phyloP scores from a whole-genome alignment of 768 basidiomycete genomes.

The Tephrocybe sp. region DNA sequence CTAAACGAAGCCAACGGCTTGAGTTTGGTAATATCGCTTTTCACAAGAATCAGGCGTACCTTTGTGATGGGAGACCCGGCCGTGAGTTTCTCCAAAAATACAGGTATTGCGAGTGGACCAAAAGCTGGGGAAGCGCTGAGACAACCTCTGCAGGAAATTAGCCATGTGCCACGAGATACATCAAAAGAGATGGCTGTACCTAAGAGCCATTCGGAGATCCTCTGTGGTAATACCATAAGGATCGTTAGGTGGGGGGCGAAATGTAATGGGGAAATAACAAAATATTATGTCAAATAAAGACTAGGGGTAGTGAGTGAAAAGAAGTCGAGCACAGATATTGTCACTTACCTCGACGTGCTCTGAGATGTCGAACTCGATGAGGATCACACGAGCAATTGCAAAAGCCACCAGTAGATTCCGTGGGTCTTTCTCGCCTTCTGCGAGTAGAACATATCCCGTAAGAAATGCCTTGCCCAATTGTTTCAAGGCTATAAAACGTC shows the following conservation, averaged over 20 bases:
- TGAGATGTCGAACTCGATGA: conserved; percentile 85
- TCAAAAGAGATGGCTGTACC: conserved; percentile 38
- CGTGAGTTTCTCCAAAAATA: conserved; percentile 90
- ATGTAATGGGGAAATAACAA: conserved; percentile 98
- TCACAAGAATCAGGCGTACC: conserved; percentile 38
- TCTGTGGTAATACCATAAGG: conserved; percentile 91
- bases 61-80: conserved; percentile 82
- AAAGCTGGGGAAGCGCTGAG: conserved; percentile 80
- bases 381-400: conserved; percentile 79
- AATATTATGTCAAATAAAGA: conserved; percentile 92
- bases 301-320: conserved; percentile 36
- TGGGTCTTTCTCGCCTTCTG: conserved; percentile 96
- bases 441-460: conserved; percentile 72
- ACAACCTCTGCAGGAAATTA: conserved; percentile 48
- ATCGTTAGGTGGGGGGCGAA: conserved; percentile 90
- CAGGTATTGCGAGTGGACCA: conserved; percentile 79
- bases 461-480: conserved; percentile 73
- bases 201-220: conserved; percentile 73
- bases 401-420: conserved; percentile 91
- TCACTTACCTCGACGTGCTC: conserved; percentile 71
- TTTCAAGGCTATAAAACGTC: conserved; percentile 56
- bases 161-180: neutral
- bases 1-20: conserved; percentile 38
- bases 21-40: neutral
- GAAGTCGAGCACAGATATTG: neutral